Conservation (phyloP, 2,329 filamentous ascomycete genomes). For the Lachnellula willkommii region DNA sequence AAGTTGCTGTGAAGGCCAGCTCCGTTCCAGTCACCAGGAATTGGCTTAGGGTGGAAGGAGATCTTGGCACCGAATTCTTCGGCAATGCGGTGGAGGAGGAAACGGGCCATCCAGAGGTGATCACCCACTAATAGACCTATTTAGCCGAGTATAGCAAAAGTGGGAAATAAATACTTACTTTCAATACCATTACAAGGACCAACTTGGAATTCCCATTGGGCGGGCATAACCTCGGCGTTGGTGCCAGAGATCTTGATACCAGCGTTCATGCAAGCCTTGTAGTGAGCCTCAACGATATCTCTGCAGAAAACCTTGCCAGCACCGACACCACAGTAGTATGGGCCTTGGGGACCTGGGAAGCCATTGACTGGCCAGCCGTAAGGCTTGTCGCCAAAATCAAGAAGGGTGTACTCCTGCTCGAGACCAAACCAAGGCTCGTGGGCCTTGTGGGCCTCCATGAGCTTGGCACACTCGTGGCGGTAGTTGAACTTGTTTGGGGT, state of each 20-base stretch:
- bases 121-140: conserved; percentile 65
- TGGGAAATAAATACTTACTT: conserved; percentile 46
- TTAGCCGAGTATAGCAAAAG: conserved; percentile 20
- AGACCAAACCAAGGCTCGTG: conserved; percentile 96
- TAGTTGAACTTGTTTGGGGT: conserved; percentile 98
- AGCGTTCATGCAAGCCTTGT: conserved; percentile 79
- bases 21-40: conserved; percentile 95
- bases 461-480: conserved; percentile 82
- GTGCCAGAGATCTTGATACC: conserved; percentile 93
- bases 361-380: conserved; percentile 84
- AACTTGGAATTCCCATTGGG: conserved; percentile 97
- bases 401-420: conserved; percentile 94
- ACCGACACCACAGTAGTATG: conserved; percentile 97
- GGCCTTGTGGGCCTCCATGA: conserved; percentile 81
- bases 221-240: conserved; percentile 98
- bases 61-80: conserved; percentile 97
- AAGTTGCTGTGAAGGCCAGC: conserved; percentile 92
- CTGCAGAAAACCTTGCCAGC: conserved; percentile 96
- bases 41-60: conserved; percentile 92
- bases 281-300: conserved; percentile 94
- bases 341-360: conserved; percentile 78
- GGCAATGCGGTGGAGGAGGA: conserved; percentile 82
- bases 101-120: conserved; percentile 90
- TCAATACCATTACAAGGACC: conserved; percentile 83
- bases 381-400: conserved; percentile 79